Evolutionary conservation across 768 basidiomycete genomes (phyloP).

Genomic region (Cyathus striatus): DNA sequence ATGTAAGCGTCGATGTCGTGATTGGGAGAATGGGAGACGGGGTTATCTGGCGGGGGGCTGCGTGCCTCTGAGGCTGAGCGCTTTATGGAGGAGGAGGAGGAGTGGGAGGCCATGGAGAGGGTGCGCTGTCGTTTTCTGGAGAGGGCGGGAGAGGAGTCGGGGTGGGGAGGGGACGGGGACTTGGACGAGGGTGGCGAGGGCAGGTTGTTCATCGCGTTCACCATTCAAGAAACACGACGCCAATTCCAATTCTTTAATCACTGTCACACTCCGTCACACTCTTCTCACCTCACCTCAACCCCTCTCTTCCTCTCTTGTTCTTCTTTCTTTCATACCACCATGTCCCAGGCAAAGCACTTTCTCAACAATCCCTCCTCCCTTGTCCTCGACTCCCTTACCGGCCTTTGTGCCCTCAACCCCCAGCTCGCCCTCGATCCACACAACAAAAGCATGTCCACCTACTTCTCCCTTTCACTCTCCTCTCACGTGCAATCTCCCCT

Average conservation of each 20-base stretch:
- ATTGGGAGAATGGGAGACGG: conserved; percentile 28
- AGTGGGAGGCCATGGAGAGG: conserved; percentile 69
- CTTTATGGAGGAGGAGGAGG: conserved; percentile 71
- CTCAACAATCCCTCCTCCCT: conserved; percentile 65
- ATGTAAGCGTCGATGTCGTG: conserved; percentile 69
- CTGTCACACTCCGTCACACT: conserved; percentile 5
- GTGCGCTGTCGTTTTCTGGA: conserved; percentile 72
- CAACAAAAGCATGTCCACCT: conserved; percentile 54
- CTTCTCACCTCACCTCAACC: conserved; percentile 2
- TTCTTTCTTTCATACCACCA: conserved; percentile 15
- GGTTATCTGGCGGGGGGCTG: conserved; percentile 41
- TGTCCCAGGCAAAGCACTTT: conserved; percentile 70
- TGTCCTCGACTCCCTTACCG: conserved; percentile 74
- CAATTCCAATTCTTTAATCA: too few species aligned
- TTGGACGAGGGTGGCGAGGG: conserved; percentile 42
- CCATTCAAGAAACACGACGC: too few species aligned
- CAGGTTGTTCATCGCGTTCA: conserved; percentile 38
- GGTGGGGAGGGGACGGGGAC: conserved; percentile 37
- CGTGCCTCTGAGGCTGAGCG: conserved; percentile 75
- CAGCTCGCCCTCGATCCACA: conserved; percentile 62
- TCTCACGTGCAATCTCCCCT: conserved; percentile 5
- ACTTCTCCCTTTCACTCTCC: not conserved
- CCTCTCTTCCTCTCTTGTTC: not conserved
- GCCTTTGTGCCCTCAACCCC: conserved; percentile 68
- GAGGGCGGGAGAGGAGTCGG: conserved; percentile 30